Evolutionary conservation across 2,329 filamentous ascomycete genomes (phyloP).

Genomic region (Didymella pomorum): DNA sequence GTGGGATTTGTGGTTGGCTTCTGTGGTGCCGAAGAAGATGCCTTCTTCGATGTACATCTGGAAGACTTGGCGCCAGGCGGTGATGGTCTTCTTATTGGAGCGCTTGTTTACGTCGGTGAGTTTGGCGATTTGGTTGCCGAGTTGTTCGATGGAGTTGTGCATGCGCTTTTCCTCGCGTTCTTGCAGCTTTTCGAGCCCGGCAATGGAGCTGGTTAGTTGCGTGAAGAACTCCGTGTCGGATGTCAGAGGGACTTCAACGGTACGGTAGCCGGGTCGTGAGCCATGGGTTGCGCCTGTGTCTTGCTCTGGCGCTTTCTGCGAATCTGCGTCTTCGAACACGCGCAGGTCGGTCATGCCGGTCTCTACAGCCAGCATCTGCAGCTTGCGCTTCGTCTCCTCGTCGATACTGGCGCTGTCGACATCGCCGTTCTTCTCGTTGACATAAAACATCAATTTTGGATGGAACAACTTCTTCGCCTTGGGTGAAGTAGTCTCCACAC

Average conservation of each 20-base stretch:
- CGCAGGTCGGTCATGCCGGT: constrained; percentile 54
- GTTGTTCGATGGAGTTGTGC: constrained; percentile 66
- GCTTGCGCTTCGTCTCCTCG: constrained; percentile 68
- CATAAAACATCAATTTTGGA: constrained; percentile 74
- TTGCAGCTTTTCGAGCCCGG: constrained; percentile 73
- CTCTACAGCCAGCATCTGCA: constrained; percentile 66
- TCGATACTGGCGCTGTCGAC: constrained; percentile 74
- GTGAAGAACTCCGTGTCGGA: constrained; percentile 84
- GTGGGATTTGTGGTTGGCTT: constrained; percentile 73
- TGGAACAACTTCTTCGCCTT: constrained; percentile 56
- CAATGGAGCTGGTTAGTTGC: constrained; percentile 75
- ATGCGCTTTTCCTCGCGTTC: constrained; percentile 70
- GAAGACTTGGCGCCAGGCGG: constrained; percentile 81
- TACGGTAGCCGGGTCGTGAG: constrained; percentile 45
- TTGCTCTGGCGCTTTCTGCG: constrained; percentile 8
- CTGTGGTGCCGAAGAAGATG: constrained; percentile 82
- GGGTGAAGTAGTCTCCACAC: constrained; percentile 8
- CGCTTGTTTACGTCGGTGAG: constrained; percentile 71
- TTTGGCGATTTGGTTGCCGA: constrained; percentile 70
- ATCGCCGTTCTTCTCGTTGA: constrained; percentile 71
- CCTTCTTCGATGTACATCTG: constrained; percentile 80
- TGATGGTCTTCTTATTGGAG: constrained; percentile 69
- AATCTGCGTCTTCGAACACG: constrained; percentile 34
- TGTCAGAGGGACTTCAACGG: constrained; percentile 77
- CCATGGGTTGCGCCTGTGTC: constrained; percentile 8